These are phyloP conservation scores for Blastocystis sp. DNA, from an alignment of 352 stramenopile genomes.

Conservation along the genomic window DNA sequence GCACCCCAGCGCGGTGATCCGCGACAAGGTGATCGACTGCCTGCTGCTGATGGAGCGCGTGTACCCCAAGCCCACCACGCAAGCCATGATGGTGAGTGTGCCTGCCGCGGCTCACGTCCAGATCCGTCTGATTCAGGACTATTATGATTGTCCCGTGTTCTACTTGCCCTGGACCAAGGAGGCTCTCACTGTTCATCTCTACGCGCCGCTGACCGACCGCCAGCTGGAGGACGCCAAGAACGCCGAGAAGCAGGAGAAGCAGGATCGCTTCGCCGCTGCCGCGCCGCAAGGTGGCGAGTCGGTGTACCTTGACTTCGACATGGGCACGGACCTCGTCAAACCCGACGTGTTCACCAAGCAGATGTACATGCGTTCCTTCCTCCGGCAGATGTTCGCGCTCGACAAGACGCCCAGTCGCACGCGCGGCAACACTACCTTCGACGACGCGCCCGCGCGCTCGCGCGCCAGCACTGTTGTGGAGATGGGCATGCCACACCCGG, in stretches of 20 bases:
- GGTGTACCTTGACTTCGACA: conserved; percentile 42
- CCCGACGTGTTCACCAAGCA: conserved; percentile 59
- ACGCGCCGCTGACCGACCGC: conserved; percentile 16
- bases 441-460: not conserved
- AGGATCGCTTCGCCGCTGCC: not conserved
- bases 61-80: conserved; percentile 49
- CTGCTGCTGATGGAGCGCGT: conserved; percentile 61
- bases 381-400: conserved; percentile 25
- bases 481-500: not conserved
- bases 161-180: conserved; percentile 54
- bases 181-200: conserved; percentile 45
- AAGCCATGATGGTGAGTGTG: conserved; percentile 47
- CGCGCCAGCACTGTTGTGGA: not conserved
- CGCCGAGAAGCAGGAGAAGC: conserved; percentile 15
- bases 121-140: conserved; percentile 56
- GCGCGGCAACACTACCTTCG: not conserved
- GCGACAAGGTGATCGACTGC: conserved; percentile 49
- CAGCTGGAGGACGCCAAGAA: conserved; percentile 39
- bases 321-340: conserved; percentile 56
- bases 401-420: conserved; percentile 20
- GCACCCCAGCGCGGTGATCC: conserved; percentile 41
- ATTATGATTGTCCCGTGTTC: conserved; percentile 61
- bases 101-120: not conserved
- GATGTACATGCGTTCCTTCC: conserved; percentile 64
- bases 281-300: conserved; percentile 1